Evolutionary conservation across 176 grass and related monocot genomes (phyloP), one percentile per base, ranked within the genome.

Genomic region (Oryza coarctata): DNA sequence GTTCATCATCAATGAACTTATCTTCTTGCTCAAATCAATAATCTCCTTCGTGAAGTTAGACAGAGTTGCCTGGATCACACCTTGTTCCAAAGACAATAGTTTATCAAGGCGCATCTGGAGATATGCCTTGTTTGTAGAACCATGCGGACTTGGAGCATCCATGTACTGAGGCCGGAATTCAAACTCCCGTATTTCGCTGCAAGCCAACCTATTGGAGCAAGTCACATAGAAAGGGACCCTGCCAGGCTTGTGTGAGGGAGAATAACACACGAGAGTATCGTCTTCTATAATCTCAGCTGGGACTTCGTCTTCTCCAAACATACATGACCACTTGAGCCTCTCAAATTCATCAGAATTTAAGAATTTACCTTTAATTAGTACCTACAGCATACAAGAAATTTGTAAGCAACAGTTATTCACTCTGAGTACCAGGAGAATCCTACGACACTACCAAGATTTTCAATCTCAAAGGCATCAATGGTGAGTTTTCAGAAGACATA

Each of bases 221-320:
- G 95, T 98, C 49, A 98, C 84, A 26, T 98, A 98, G 73, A 98
- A 98, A 63, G 95, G 95, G 74, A 98, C 92, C 81, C 90, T 89
- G 27, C 90, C 92, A 68, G 90, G 84, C 70, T 80, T 78, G 34
- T 94, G 88, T 39, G 76, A n/a, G 23, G 95, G 90, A 38, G 88
- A 83, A 72, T 93, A 84, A 78, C 95, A 94, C 55, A 75, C 83
- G 81, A 98, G 86, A 30, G 73, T 87, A 65, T 88, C 88, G 32
- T 84, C 74, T 63, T 44, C 78, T 64, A 84, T 78, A 82, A 98
- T 72, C 39, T 98, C 86, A 68, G 82, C 92, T 39, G 92, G 50
- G 75, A 98, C 92, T 88, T 98, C 95, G 1, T 89, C 74, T 89
- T 94, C 95, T 75, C 95, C 95, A 93, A 98, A 98, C 95, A 98